phyloP scores from a whole-genome alignment of 371 early-diverging fungal species.

The Mucor ambiguus region DNA sequence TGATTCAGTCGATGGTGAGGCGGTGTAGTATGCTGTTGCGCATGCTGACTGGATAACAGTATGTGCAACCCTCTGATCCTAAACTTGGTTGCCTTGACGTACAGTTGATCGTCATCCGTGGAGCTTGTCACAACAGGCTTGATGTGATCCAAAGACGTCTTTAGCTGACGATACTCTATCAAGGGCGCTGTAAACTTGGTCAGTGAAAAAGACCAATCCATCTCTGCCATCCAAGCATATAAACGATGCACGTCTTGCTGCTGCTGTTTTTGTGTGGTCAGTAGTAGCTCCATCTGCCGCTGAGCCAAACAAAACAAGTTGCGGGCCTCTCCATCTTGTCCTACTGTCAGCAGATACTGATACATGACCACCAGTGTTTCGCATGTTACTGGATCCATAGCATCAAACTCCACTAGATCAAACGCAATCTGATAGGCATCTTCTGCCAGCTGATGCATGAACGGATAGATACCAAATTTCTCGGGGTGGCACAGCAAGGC shows the following conservation, averaged over 20 bases:
- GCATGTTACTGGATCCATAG: constrained; percentile 17
- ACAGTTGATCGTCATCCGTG: background rate
- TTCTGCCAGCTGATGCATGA: constrained; percentile 22
- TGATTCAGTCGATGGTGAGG: background rate
- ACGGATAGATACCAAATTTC: constrained; percentile 24
- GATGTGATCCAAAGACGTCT: background rate
- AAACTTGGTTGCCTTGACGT: constrained; percentile 8
- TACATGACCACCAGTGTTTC: constrained; percentile 38
- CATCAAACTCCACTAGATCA: constrained; percentile 36
- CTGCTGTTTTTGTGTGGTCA: background rate
- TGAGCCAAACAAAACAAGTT: constrained; percentile 27
- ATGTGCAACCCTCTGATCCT: constrained; percentile 8
- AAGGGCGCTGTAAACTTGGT: constrained; percentile 16
- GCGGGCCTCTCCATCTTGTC: constrained; percentile 16
- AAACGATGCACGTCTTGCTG: constrained; percentile 12
- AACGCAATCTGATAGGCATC: constrained; percentile 29
- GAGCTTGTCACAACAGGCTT: background rate
- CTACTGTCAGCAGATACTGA: constrained; percentile 20
- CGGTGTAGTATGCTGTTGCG: background rate
- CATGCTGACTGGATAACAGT: background rate
- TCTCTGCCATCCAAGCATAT: constrained; percentile 22
- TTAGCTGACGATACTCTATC: constrained; percentile 7
- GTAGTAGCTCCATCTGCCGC: constrained; percentile 17
- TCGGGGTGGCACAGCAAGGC: constrained; percentile 35
- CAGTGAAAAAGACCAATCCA: constrained; percentile 22